phyloP scores from a whole-genome alignment of 345 rosid genomes.

The Bruguiera parviflora region DNA sequence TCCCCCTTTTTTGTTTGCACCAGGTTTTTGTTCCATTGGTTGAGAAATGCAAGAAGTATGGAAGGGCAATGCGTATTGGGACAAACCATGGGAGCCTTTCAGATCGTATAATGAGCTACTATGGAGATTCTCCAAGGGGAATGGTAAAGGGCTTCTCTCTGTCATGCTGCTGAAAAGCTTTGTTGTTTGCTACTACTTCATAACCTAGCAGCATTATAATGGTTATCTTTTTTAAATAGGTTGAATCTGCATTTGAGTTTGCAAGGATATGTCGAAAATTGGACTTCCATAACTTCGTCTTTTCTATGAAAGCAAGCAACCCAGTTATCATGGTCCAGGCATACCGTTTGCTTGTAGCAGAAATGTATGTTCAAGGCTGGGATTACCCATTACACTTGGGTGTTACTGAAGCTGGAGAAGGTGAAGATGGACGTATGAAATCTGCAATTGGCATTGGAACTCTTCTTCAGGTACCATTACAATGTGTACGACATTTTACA shows the following conservation, averaged over 20 bases:
- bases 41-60: conserved; percentile 93
- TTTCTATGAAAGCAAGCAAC: conserved; percentile 99
- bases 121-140: conserved; percentile 98
- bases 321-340: conserved; percentile 98
- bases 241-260: conserved; percentile 98
- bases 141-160: conserved; percentile 53
- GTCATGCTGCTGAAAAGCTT: conserved; percentile 14
- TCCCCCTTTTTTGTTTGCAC: background rate
- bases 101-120: conserved; percentile 97
- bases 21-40: conserved; percentile 95
- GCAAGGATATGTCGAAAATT: conserved; percentile 89
- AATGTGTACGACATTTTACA: background rate
- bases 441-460: conserved; percentile 98
- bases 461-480: conserved; percentile 71
- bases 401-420: conserved; percentile 99
- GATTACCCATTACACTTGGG: conserved; percentile 97
- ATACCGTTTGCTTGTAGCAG: conserved; percentile 86
- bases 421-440: conserved; percentile 99
- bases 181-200: conserved; percentile 15
- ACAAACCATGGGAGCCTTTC: conserved; percentile 99
- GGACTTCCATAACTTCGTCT: conserved; percentile 92
- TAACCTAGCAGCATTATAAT: conserved; percentile 17
- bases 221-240: conserved; percentile 47
- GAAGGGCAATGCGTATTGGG: conserved; percentile 99
- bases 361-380: conserved; percentile 97